These are phyloP conservation scores for Starmerella vitae DNA, from an alignment of 805 yeast genomes.

Conservation along the genomic window DNA sequence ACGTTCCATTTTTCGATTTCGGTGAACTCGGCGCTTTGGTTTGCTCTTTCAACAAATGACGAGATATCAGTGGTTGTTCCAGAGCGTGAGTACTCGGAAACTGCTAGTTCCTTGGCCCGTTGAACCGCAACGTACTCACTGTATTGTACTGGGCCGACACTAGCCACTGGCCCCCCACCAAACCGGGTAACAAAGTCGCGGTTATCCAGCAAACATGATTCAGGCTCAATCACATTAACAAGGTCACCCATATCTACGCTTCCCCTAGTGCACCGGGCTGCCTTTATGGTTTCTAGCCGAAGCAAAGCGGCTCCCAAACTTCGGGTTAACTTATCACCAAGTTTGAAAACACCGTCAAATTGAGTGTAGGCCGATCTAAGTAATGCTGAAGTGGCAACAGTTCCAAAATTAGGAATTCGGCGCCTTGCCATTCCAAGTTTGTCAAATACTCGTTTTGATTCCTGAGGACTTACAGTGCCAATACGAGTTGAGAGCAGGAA, in stretches of 20 bases:
- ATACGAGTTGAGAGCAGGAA: slow-evolving; percentile 39
- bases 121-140: slow-evolving; percentile 9
- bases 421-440: slow-evolving; percentile 20
- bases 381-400: slow-evolving; percentile 40
- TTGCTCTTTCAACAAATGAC: neutral
- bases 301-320: slow-evolving; percentile 34
- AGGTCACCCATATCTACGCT: slow-evolving; percentile 10
- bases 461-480: slow-evolving; percentile 35
- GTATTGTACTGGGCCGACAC: slow-evolving; percentile 11
- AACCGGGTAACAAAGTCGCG: slow-evolving; percentile 38
- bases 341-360: slow-evolving; percentile 49
- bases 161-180: neutral
- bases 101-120: slow-evolving; percentile 10
- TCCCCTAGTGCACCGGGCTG: slow-evolving; percentile 18
- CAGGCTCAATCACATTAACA: slow-evolving; percentile 6
- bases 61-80: neutral
- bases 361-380: slow-evolving; percentile 51
- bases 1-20: slow-evolving; percentile 31
- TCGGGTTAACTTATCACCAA: slow-evolving; percentile 37
- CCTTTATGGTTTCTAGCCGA: slow-evolving; percentile 23
- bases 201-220: slow-evolving; percentile 33
- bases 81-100: neutral
- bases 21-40: slow-evolving; percentile 23
- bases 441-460: neutral
- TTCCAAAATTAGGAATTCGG: slow-evolving; percentile 38